Evolutionary conservation across 306 rosid genomes (phyloP).

Genomic region (Vigna angularis): DNA sequence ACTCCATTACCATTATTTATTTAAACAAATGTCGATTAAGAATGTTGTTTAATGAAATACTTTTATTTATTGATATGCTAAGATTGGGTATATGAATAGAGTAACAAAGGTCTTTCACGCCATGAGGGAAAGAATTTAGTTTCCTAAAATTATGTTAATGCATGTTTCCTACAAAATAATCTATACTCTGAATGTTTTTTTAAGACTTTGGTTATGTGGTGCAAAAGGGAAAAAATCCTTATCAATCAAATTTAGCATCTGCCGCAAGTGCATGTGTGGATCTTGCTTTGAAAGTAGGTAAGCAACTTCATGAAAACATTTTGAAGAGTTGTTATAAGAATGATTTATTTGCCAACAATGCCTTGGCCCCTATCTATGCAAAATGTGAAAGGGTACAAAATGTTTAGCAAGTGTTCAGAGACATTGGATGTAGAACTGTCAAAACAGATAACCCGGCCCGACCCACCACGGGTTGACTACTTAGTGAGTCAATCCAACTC

Average conservation of each 20-base stretch:
- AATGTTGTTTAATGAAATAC: slow-evolving; percentile 80
- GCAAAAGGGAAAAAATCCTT: slow-evolving; percentile 63
- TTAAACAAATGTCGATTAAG: slow-evolving; percentile 66
- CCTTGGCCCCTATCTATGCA: slow-evolving; percentile 77
- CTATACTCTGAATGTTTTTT: slow-evolving; percentile 65
- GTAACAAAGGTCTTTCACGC: slow-evolving; percentile 59
- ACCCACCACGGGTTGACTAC: no score
- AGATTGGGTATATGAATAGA: slow-evolving; percentile 68
- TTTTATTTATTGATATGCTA: slow-evolving; percentile 76
- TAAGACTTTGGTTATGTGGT: slow-evolving; percentile 61
- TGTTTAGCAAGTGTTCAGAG: slow-evolving; percentile 66
- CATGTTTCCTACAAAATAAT: slow-evolving; percentile 74
- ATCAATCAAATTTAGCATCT: slow-evolving; percentile 71
- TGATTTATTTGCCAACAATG: slow-evolving; percentile 71
- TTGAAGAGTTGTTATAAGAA: slow-evolving; percentile 66
- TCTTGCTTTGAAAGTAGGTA: slow-evolving; percentile 63
- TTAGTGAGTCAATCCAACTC: no score
- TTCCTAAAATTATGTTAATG: slow-evolving; percentile 79
- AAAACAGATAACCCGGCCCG: no score
- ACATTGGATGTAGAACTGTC: slow-evolving; percentile 20
- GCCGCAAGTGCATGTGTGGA: slow-evolving; percentile 56
- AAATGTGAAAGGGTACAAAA: slow-evolving; percentile 63
- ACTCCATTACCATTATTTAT: slow-evolving; percentile 27
- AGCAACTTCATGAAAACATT: slow-evolving; percentile 70
- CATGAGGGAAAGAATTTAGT: slow-evolving; percentile 66